Percentiles rank a stretch among this genome's conserved stretches.
Conservation (phyloP, 2,329 filamentous ascomycete species). For the Trichoderma pleuroti region DNA sequence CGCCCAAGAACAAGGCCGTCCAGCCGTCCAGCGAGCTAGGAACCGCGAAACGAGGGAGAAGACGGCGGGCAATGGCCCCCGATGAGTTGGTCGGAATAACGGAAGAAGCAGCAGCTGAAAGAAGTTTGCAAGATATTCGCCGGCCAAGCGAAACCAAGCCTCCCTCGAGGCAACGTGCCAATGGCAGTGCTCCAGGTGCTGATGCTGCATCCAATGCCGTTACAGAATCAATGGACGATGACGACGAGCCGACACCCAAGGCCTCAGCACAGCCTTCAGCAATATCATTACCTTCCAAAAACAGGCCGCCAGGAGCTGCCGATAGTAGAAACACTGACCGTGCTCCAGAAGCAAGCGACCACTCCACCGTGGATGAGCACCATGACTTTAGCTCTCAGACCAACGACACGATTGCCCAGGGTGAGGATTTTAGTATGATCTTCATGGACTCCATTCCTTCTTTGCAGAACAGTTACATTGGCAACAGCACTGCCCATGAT, state of each 20-base stretch:
- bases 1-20: slow-evolving; percentile 27
- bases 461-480: slow-evolving; percentile 39
- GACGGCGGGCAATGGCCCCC: slow-evolving; percentile 26
- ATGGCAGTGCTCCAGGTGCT: neutral
- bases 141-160: slow-evolving; percentile 26
- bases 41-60: slow-evolving; percentile 17
- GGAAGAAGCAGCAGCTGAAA: slow-evolving; percentile 24
- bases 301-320: slow-evolving; percentile 16
- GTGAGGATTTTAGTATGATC: slow-evolving; percentile 59
- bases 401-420: slow-evolving; percentile 46
- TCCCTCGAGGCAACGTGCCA: slow-evolving; percentile 21
- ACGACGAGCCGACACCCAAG: slow-evolving; percentile 38
- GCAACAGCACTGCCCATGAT: slow-evolving; percentile 31
- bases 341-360: slow-evolving; percentile 32
- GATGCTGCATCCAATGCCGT: slow-evolving; percentile 20
- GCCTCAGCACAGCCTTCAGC: slow-evolving; percentile 22
- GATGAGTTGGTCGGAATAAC: slow-evolving; percentile 29
- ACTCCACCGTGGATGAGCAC: slow-evolving; percentile 34
- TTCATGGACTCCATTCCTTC: slow-evolving; percentile 53
- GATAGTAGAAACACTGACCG: slow-evolving; percentile 29
- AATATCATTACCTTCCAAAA: slow-evolving; percentile 18
- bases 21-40: slow-evolving; percentile 30
- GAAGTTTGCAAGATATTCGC: slow-evolving; percentile 19
- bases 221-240: slow-evolving; percentile 37
- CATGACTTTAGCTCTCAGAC: slow-evolving; percentile 23